Conservation (phyloP, 345 rosid species). For the Kernera saxatilis region DNA sequence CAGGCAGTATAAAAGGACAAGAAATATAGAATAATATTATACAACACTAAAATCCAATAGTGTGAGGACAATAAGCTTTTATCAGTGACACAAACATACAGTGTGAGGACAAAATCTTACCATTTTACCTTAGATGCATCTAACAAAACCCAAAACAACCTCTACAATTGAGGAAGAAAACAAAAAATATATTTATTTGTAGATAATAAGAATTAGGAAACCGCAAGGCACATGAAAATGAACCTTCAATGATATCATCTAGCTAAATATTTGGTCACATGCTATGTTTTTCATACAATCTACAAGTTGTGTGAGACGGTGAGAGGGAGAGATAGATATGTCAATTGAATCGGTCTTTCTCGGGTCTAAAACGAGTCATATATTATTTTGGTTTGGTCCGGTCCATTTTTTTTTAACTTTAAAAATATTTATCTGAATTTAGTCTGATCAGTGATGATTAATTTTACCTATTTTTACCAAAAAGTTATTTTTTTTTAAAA, state of each 20-base stretch:
- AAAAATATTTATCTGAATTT: too few relatives aligned
- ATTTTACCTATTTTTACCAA: too few relatives aligned
- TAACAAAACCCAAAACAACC: slow-evolving; percentile 14
- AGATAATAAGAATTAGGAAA: background rate
- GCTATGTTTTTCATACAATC: slow-evolving; percentile 12
- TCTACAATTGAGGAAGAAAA: background rate
- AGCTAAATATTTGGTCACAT: slow-evolving; percentile 25
- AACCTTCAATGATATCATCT: slow-evolving; percentile 1
- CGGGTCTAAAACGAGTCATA: too few relatives aligned
- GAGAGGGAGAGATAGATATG: background rate
- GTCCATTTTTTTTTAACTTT: too few relatives aligned
- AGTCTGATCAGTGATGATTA: too few relatives aligned
- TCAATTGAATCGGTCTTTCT: background rate
- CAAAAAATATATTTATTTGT: background rate
- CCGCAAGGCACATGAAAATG: slow-evolving; percentile 15
- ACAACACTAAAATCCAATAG: slow-evolving; percentile 14
- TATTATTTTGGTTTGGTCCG: too few relatives aligned
- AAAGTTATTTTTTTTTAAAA: too few relatives aligned
- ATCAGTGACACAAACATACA: slow-evolving; percentile 10
- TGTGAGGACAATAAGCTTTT: slow-evolving; percentile 22
- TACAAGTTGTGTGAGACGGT: slow-evolving; percentile 19
- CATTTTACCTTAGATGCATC: slow-evolving; percentile 20
- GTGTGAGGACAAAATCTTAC: slow-evolving; percentile 10
- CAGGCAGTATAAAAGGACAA: slow-evolving; percentile 15
- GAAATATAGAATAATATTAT: slow-evolving; percentile 17